These are phyloP conservation scores for Eucalyptus curtisii DNA, from an alignment of 345 rosid species.

Conservation along the genomic window DNA sequence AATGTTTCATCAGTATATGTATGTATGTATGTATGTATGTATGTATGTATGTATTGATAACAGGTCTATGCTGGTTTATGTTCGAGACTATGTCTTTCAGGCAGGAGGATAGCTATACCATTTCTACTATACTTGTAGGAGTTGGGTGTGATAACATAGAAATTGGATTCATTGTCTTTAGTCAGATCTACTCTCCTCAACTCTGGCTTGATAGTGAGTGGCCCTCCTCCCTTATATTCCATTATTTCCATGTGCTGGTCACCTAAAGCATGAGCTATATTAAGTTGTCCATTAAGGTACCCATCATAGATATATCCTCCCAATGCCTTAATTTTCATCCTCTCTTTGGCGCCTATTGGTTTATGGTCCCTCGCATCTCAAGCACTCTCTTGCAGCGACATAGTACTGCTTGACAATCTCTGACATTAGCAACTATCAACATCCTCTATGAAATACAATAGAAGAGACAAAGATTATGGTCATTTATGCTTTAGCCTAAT, in stretches of 20 bases:
- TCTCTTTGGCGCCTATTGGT: slow-evolving; percentile 49
- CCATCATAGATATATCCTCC: slow-evolving; percentile 65
- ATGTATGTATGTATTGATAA: no score
- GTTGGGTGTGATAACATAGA: neutral
- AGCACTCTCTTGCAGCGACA: slow-evolving; percentile 64
- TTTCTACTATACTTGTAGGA: neutral
- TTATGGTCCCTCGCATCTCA: slow-evolving; percentile 84
- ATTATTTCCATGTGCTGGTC: slow-evolving; percentile 85
- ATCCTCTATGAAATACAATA: slow-evolving; percentile 11
- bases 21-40: no score
- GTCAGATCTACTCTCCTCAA: slow-evolving; percentile 34
- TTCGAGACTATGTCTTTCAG: no score
- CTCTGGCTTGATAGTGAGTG: slow-evolving; percentile 77
- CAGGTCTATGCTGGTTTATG: no score
- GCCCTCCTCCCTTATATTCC: slow-evolving; percentile 60
- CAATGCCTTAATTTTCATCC: slow-evolving; percentile 54
- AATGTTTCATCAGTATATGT: neutral
- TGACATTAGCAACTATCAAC: slow-evolving; percentile 72
- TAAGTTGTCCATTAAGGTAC: slow-evolving; percentile 30
- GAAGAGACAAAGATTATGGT: neutral
- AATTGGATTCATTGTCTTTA: slow-evolving; percentile 42
- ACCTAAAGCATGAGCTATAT: slow-evolving; percentile 67
- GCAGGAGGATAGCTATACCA: neutral
- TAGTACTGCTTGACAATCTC: slow-evolving; percentile 77
- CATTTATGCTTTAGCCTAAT: neutral